Evolutionary conservation across 164 flowering plant species (phyloP).

Genomic region (Macadamia integrifolia): DNA sequence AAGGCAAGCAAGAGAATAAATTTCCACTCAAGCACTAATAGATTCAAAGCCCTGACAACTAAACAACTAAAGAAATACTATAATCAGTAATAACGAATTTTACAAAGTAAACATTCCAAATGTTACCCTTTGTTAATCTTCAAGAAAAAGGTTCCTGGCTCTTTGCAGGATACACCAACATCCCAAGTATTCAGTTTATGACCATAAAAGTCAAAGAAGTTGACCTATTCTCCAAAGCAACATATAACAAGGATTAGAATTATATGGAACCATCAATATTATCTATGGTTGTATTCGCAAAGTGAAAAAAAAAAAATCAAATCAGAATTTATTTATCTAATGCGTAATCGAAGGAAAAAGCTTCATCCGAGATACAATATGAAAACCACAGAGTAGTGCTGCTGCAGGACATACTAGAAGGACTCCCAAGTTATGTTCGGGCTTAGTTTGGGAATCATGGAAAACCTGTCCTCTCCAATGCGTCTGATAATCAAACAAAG

Average conservation of each 20-base stretch:
- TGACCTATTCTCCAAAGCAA: slow-evolving; percentile 41
- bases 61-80: not conserved
- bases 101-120: not conserved
- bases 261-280: not conserved
- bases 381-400: no score
- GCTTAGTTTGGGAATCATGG: slow-evolving; percentile 27
- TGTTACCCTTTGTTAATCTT: slow-evolving; percentile 72
- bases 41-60: not conserved
- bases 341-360: no score
- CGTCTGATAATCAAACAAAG: slow-evolving; percentile 10
- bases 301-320: no score
- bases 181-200: slow-evolving; percentile 72
- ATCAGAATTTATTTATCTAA: no score
- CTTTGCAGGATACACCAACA: slow-evolving; percentile 89
- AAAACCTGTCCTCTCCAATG: slow-evolving; percentile 38
- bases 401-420: slow-evolving; percentile 58
- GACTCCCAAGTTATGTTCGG: slow-evolving; percentile 79
- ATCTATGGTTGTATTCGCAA: not conserved
- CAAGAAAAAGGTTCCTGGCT: slow-evolving; percentile 53
- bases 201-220: slow-evolving; percentile 90
- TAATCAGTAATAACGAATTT: not conserved
- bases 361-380: no score
- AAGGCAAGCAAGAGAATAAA: no score
- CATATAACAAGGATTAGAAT: slow-evolving; percentile 1
- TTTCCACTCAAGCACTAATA: no score